Evolutionary conservation across 352 stramenopile species (phyloP), one percentile per base, ranked within the genome.

Genomic region (Phytophthora macrochlamydospora): DNA sequence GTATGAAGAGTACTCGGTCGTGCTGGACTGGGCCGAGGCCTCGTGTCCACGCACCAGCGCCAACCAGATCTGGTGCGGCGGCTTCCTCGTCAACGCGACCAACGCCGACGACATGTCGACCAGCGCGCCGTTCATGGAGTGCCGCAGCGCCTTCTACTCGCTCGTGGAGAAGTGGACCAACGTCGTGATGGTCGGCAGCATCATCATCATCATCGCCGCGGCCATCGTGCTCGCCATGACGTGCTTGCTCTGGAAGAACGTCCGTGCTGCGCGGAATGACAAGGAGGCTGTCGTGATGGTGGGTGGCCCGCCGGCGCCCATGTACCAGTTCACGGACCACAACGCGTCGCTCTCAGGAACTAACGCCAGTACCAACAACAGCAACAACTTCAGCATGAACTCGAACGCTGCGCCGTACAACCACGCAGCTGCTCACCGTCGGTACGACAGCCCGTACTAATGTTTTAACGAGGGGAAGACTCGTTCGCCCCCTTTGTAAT

Each of bases 31-130:
- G 87, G 71, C 81, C 2, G 68, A 88, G 51, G 53, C 77, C 0
- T 70, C 83, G 8, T 95, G 87, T 64, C 74, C 72, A 29, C 75
- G 77, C 29, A 81, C 74, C 8, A 65, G 67, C 37, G 40, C 65
- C 42, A 93, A 91, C 56, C 76, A 90, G 66, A 28, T 81, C 56
- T 95, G 86, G 85, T 95, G 87, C 49, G 81, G 80, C 44, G 54
- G 66, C 18, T 90, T 93, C 62, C 67, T 95, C 53, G 54, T 90
- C 35, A 82, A 76, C 55, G 66, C 73, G 4, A 89, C 76, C 9
- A 49, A 43, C 5, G 73, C 65, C 12, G 75, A 79, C 55, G 69
- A 76, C 38, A 81, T 79, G 69, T 76, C 63, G 7, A 71, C 40
- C 11, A 78, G 46, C 18, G 73, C 85, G 8, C 86, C 86, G 7